Conservation (phyloP, 306 rosid genomes). For the Glycine soja region DNA sequence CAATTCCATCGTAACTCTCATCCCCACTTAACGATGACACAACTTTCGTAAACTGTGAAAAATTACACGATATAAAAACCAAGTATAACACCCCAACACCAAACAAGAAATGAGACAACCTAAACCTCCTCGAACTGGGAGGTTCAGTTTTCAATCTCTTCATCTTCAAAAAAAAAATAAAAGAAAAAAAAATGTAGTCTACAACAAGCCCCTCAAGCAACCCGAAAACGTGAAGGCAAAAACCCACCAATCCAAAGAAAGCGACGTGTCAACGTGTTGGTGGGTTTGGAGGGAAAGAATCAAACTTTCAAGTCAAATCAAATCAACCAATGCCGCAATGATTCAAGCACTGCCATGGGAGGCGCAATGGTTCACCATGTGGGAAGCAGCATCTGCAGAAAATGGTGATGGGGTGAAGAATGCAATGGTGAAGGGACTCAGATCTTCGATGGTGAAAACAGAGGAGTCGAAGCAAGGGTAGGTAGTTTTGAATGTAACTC, state of each 20-base stretch:
- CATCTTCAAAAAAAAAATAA: slow-evolving; percentile 55
- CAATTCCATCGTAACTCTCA: slow-evolving; percentile 61
- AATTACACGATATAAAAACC: slow-evolving; percentile 78
- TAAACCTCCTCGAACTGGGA: slow-evolving; percentile 72
- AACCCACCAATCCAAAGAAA: slow-evolving; percentile 32
- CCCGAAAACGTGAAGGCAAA: slow-evolving; percentile 33
- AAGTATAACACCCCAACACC: slow-evolving; percentile 75
- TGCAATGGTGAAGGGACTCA: background rate
- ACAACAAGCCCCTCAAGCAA: slow-evolving; percentile 46
- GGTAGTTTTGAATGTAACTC: no score
- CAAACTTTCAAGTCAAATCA: slow-evolving; percentile 22
- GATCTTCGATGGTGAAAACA: slow-evolving; percentile 10
- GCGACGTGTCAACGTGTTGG: slow-evolving; percentile 25
- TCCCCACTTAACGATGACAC: slow-evolving; percentile 78
- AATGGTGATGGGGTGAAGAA: background rate
- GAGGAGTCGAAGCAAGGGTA: background rate
- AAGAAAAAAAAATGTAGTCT: slow-evolving; percentile 22
- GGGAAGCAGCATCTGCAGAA: slow-evolving; percentile 46
- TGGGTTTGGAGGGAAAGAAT: slow-evolving; percentile 21
- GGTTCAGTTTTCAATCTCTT: slow-evolving; percentile 78
- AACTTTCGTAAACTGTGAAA: slow-evolving; percentile 69
- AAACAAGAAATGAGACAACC: slow-evolving; percentile 75
- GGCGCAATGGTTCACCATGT: slow-evolving; percentile 42
- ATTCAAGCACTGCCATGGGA: slow-evolving; percentile 35
- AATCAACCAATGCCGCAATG: slow-evolving; percentile 56